phyloP scores from a whole-genome alignment of 176 grass and related monocot species.

The Carex cristatella region DNA sequence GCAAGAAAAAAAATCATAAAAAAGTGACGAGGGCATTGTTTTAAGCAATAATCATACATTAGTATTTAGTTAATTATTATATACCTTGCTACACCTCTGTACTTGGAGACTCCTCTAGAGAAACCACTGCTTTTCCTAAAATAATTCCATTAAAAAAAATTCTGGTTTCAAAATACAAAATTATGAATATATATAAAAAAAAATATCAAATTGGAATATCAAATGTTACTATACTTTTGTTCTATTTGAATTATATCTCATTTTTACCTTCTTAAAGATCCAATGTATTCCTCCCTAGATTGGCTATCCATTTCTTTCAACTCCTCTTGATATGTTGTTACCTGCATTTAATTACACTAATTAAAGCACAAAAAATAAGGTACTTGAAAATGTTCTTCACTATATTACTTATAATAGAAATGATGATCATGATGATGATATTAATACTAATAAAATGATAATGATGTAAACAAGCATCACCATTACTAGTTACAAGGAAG shows the following conservation, averaged over 20 bases:
- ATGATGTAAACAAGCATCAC: not conserved
- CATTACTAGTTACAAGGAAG: too few relatives aligned
- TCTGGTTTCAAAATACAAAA: not conserved
- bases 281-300: conserved; percentile 52
- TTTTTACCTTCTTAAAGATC: conserved; percentile 36
- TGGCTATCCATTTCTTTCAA: conserved; percentile 52
- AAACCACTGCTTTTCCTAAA: conserved; percentile 55
- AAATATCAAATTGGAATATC: not conserved
- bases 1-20: not conserved
- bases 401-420: not conserved
- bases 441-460: not conserved
- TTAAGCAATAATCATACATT: too few relatives aligned
- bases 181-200: not conserved
- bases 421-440: not conserved
- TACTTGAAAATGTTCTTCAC: not conserved
- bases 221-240: not conserved
- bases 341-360: conserved; percentile 28
- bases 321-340: conserved; percentile 49
- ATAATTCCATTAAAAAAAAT: not conserved
- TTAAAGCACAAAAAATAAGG: not conserved
- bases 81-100: conserved; percentile 75
- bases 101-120: conserved; percentile 70
- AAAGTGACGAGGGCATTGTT: too few relatives aligned
- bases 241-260: not conserved
- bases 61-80: too few relatives aligned